A percentile compares a stretch with the other conserved stretches of the same genome.
Conservation (phyloP, 2,329 filamentous ascomycete genomes). For the Colletotrichum falcatum region DNA sequence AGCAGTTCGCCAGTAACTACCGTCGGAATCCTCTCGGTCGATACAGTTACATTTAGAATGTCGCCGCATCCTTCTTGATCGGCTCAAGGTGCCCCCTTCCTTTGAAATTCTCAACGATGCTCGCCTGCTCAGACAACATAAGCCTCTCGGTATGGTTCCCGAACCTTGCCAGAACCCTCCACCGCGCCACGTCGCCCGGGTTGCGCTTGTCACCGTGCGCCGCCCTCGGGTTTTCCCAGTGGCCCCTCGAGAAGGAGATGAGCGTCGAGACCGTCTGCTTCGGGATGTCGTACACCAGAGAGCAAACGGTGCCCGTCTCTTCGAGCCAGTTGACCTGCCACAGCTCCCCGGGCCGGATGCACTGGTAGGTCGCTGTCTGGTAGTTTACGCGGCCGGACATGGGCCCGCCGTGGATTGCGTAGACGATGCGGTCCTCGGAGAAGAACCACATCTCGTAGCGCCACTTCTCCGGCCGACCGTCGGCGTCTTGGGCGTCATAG, state of each 20-base stretch:
- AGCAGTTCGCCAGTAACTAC: neutral
- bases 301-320: constrained; percentile 69
- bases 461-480: constrained; percentile 68
- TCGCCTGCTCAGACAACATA: constrained; percentile 66
- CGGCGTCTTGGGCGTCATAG: constrained; percentile 60
- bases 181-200: constrained; percentile 61
- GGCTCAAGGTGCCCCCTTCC: constrained; percentile 61
- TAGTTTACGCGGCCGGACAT: constrained; percentile 68
- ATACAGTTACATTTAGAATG: constrained; percentile 3
- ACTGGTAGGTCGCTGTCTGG: constrained; percentile 67
- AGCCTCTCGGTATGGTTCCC: constrained; percentile 63
- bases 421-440: constrained; percentile 65
- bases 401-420: constrained; percentile 69
- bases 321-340: constrained; percentile 73
- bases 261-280: constrained; percentile 62
- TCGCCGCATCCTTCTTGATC: constrained; percentile 52
- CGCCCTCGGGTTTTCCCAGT: constrained; percentile 63
- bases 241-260: constrained; percentile 65
- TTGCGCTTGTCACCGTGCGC: constrained; percentile 70
- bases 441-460: constrained; percentile 73
- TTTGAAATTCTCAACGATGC: constrained; percentile 62
- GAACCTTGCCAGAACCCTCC: constrained; percentile 61
- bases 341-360: constrained; percentile 66
- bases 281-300: constrained; percentile 66
- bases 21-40: neutral